These are phyloP conservation scores for Coprinopsis marcescibilis DNA, from an alignment of 768 basidiomycete genomes.

Conservation along the genomic window DNA sequence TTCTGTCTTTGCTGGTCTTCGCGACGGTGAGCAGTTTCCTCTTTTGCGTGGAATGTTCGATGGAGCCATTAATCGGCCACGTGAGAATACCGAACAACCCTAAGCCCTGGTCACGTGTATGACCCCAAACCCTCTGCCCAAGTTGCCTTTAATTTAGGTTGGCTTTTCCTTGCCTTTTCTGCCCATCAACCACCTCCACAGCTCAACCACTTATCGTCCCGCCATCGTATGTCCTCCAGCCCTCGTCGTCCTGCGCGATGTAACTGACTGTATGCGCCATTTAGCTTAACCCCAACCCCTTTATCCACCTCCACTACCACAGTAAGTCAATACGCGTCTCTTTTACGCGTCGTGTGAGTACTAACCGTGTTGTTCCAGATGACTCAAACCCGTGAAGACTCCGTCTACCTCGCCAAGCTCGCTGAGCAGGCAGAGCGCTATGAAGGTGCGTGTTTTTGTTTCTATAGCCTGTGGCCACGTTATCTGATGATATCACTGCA, in stretches of 20 bases:
- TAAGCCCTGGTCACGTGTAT: slow-evolving; percentile 42
- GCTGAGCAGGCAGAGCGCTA: slow-evolving; percentile 99
- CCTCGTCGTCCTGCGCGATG: slow-evolving; percentile 27
- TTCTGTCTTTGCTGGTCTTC: neutral
- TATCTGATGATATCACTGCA: slow-evolving; percentile 22
- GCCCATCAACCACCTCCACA: slow-evolving; percentile 39
- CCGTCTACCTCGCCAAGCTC: slow-evolving; percentile 99
- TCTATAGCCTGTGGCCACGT: slow-evolving; percentile 5
- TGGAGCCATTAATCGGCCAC: slow-evolving; percentile 16
- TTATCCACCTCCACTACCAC: slow-evolving; percentile 20
- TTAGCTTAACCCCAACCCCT: slow-evolving; percentile 20
- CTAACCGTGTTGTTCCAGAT: slow-evolving; percentile 41
- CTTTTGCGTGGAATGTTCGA: slow-evolving; percentile 15
- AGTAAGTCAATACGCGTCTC: slow-evolving; percentile 41
- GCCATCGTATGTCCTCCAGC: slow-evolving; percentile 36
- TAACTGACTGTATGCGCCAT: neutral
- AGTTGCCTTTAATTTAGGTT: slow-evolving; percentile 61
- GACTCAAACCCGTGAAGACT: slow-evolving; percentile 88
- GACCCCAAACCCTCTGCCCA: slow-evolving; percentile 62
- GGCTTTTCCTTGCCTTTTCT: slow-evolving; percentile 42
- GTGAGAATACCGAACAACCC: slow-evolving; percentile 32
- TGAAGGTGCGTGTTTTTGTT: slow-evolving; percentile 57
- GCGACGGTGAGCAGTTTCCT: neutral
- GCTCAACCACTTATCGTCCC: slow-evolving; percentile 31
- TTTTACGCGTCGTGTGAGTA: slow-evolving; percentile 30